Evolutionary conservation across 495 filamentous ascomycete genomes (phyloP), one percentile per base, ranked within the genome.

Genomic region (Sordaria brevicollis): DNA sequence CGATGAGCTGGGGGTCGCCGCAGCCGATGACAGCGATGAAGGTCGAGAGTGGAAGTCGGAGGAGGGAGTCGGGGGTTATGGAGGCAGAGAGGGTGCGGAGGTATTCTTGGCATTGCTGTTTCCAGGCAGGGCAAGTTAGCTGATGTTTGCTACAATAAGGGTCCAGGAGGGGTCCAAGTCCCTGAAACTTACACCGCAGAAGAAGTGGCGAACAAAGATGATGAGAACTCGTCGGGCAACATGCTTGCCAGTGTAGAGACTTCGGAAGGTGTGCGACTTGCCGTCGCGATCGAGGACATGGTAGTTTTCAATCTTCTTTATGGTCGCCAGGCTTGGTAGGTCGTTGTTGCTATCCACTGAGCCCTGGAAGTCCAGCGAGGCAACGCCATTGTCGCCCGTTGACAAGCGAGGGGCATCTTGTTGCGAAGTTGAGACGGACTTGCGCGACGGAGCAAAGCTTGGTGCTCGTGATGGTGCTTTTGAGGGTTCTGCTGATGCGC

Each of bases 171-270:
- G 43, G 36, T 5, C 17, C n/a, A 21, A 19, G 13, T 10, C 33
- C 5, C 25, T 19, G 13, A 70, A n/a, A 83, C 92, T 80, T 83
- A 92, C 92, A 2, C 93, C 92, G 74, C 93, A 97, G 83, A 92
- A 94, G 81, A 96, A 97, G 79, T 97, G 93, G 29, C 93, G 86
- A 62, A 97, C 85, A 74, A 97, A 97, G 67, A 96, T 88, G 19
- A 96, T 77, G 35, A 95, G 81, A 1, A 92, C 89, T 7, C 89
- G 81, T 2, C 83, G 79, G 13, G 85, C 77, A 0, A 80, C 76
- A 68, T 86, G 83, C n/a, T 80, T 77, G 25, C 87, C 87, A 7
- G 82, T 79, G 74, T 92, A 93, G 25, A 95, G 77, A 68, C 83
- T 88, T 75, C 88, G 87, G 82, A 94, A 95, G 4, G 87, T 81